These are phyloP conservation scores for Aphanomyces astaci DNA, from an alignment of 352 stramenopile genomes.

Conservation along the genomic window DNA sequence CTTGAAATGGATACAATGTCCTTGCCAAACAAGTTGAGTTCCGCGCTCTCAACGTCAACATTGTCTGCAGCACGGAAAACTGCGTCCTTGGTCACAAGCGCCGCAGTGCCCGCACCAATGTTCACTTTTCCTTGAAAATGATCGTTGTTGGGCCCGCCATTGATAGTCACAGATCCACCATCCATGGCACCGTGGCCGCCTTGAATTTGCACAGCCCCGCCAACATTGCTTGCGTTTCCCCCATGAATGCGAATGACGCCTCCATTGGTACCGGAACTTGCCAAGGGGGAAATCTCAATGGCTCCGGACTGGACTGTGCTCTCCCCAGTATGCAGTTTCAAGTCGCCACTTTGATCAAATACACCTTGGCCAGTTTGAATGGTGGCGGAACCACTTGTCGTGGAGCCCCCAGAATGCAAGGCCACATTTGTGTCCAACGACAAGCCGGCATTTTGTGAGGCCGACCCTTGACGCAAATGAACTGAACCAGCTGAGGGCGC, in stretches of 20 bases:
- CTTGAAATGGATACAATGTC: neutral
- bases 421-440: neutral
- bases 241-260: neutral
- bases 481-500: neutral
- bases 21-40: neutral
- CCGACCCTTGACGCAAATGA: neutral
- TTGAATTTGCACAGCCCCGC: neutral
- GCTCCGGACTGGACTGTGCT: neutral
- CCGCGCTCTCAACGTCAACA: neutral
- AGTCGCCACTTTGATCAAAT: neutral
- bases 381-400: neutral
- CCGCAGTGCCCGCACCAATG: neutral
- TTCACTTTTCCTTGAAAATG: neutral
- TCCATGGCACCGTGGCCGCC: neutral
- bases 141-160: neutral
- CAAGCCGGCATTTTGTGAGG: neutral
- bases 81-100: neutral
- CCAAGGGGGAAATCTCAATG: neutral
- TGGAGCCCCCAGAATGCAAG: neutral
- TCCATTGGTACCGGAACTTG: neutral
- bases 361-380: constrained; percentile 7
- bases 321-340: neutral
- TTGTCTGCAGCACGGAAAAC: neutral
- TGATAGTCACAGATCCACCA: neutral
- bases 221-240: neutral